Evolutionary conservation across 139 green algal species (phyloP).

Genomic region (Micromonas pusilla): DNA sequence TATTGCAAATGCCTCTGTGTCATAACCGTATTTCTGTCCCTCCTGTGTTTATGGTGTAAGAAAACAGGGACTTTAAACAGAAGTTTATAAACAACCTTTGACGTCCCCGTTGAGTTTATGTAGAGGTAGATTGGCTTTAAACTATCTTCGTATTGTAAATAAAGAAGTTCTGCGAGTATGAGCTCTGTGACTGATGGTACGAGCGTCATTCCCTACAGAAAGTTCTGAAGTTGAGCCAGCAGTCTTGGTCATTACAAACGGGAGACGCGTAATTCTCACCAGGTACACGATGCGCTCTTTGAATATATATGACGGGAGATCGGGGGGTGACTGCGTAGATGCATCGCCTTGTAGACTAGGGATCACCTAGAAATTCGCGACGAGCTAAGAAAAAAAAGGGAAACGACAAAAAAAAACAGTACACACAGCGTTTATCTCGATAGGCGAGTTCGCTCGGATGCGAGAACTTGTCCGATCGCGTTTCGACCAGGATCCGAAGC

Average conservation of each 20-base stretch:
- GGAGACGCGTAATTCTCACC: conserved; percentile 41
- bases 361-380: too few species aligned
- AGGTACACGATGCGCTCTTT: conserved; percentile 97
- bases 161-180: conserved; percentile 81
- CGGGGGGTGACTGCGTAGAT: conserved; percentile 75
- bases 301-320: conserved; percentile 96
- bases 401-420: too few species aligned
- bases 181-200: conserved; percentile 84
- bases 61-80: neutral
- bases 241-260: neutral
- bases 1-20: conserved; percentile 95
- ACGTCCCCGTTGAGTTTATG: conserved; percentile 94
- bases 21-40: conserved; percentile 89
- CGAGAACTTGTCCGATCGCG: too few species aligned
- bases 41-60: conserved; percentile 34
- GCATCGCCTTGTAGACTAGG: conserved; percentile 64
- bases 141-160: conserved; percentile 73
- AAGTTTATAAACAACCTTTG: conserved; percentile 30
- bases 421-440: too few species aligned
- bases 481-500: too few species aligned
- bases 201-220: conserved; percentile 72
- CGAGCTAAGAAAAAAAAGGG: too few species aligned
- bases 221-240: neutral
- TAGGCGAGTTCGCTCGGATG: too few species aligned
- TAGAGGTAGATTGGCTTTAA: conserved; percentile 93